These are phyloP conservation scores for Clavispora santaluciae DNA, from an alignment of 805 yeast genomes.

Conservation along the genomic window DNA sequence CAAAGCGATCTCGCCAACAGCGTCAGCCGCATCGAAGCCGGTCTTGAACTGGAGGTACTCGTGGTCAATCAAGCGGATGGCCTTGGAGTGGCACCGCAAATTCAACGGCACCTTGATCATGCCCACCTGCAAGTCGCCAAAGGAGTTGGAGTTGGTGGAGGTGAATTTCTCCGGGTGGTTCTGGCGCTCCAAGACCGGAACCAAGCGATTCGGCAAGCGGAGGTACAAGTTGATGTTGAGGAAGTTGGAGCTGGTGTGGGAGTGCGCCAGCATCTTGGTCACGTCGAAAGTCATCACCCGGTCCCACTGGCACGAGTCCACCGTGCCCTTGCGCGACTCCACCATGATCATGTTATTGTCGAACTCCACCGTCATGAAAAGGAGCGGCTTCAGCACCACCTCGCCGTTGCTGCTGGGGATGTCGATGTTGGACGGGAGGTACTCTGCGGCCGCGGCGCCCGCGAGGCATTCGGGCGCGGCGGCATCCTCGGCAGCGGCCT, in stretches of 20 bases:
- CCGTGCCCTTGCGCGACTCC: constrained; percentile 81
- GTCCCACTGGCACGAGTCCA: constrained; percentile 76
- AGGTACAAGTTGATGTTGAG: constrained; percentile 76
- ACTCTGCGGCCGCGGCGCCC: constrained; percentile 29
- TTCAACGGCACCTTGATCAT: constrained; percentile 59
- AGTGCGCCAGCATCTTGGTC: constrained; percentile 32
- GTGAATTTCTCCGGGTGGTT: constrained; percentile 28
- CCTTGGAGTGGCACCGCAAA: constrained; percentile 45
- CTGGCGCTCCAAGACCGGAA: constrained; percentile 37
- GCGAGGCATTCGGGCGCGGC: constrained; percentile 20
- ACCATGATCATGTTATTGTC: constrained; percentile 90
- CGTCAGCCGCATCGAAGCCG: constrained; percentile 39
- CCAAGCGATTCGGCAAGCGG: constrained; percentile 63
- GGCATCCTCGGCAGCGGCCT: constrained; percentile 3
- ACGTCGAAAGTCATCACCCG: constrained; percentile 91
- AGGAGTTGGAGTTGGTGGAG: constrained; percentile 31
- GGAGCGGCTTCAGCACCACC: constrained; percentile 56
- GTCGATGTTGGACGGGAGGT: constrained; percentile 48
- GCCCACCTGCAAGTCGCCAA: constrained; percentile 73
- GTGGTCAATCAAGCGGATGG: constrained; percentile 63
- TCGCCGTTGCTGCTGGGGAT: constrained; percentile 45
- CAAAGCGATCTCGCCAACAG: constrained; percentile 52
- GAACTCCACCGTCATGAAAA: constrained; percentile 85
- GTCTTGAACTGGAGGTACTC: constrained; percentile 33
- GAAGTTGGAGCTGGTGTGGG: constrained; percentile 40